phyloP scores from a whole-genome alignment of 805 yeast species.

The Kluyveromyces nonfermentans region DNA sequence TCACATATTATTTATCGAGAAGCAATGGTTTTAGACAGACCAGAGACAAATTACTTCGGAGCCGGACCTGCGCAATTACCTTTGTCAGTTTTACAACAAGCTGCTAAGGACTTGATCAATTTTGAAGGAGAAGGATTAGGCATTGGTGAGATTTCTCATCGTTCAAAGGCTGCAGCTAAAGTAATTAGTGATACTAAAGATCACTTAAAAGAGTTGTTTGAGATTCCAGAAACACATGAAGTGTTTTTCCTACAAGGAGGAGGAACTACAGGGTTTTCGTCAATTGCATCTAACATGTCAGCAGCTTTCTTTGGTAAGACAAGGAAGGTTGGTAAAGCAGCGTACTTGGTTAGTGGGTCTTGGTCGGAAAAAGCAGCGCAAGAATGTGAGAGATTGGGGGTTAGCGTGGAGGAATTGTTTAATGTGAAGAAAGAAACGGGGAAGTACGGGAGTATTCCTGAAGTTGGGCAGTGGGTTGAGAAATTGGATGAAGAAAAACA shows the following conservation, averaged over 20 bases:
- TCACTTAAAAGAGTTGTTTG: conserved; percentile 52
- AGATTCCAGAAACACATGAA: conserved; percentile 87
- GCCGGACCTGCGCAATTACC: conserved; percentile 99
- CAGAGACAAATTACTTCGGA: conserved; percentile 78
- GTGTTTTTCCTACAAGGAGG: conserved; percentile 96
- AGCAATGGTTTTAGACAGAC: conserved; percentile 41
- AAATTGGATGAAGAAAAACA: conserved; percentile 40
- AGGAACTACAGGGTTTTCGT: conserved; percentile 92
- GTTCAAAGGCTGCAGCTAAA: conserved; percentile 71
- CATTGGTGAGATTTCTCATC: conserved; percentile 92
- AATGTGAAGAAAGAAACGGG: conserved; percentile 50
- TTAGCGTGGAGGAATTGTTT: conserved; percentile 58
- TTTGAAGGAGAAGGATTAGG: conserved; percentile 71
- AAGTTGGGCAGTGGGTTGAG: conserved; percentile 51
- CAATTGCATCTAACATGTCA: conserved; percentile 71
- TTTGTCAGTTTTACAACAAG: conserved; percentile 72
- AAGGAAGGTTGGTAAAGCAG: conserved; percentile 71
- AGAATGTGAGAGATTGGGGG: conserved; percentile 80
- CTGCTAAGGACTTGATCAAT: conserved; percentile 72
- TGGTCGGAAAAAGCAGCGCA: conserved; percentile 88
- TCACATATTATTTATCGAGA: no score
- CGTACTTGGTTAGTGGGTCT: conserved; percentile 82
- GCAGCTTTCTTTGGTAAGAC: conserved; percentile 65
- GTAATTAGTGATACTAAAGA: conserved; percentile 71
- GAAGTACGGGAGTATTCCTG: conserved; percentile 61